Evolutionary conservation across 2,329 filamentous ascomycete species (phyloP).

Genomic region (Fusarium albosuccineum): DNA sequence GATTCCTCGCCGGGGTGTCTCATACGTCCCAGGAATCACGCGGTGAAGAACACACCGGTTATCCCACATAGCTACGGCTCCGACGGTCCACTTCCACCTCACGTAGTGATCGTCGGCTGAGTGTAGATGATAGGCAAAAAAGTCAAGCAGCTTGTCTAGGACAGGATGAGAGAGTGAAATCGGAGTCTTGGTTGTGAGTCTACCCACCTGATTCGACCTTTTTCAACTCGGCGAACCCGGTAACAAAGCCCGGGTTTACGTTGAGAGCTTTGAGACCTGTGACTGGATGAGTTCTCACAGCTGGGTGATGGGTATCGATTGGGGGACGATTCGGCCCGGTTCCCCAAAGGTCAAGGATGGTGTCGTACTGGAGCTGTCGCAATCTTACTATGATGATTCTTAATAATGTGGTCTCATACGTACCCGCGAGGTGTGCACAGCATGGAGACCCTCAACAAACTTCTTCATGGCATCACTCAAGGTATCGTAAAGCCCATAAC

Average conservation of each 20-base stretch:
- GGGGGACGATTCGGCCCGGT: slow-evolving; percentile 52
- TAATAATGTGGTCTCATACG: not conserved
- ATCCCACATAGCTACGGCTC: slow-evolving; percentile 65
- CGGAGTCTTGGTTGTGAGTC: not conserved
- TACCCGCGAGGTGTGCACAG: slow-evolving; percentile 57
- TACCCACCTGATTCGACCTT: slow-evolving; percentile 60
- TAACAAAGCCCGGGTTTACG: slow-evolving; percentile 61
- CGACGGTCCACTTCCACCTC: slow-evolving; percentile 63
- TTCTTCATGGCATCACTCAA: slow-evolving; percentile 58
- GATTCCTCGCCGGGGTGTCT: slow-evolving; percentile 25
- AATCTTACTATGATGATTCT: not conserved
- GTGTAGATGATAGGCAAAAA: slow-evolving; percentile 61
- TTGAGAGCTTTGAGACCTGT: slow-evolving; percentile 61
- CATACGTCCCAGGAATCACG: slow-evolving; percentile 32
- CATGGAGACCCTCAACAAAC: slow-evolving; percentile 59
- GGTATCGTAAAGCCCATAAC: slow-evolving; percentile 60
- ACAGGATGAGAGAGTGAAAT: not conserved
- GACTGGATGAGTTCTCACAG: slow-evolving; percentile 63
- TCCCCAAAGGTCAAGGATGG: slow-evolving; percentile 22
- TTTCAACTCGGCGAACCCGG: slow-evolving; percentile 63
- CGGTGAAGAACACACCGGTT: slow-evolving; percentile 48
- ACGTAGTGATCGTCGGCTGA: slow-evolving; percentile 64
- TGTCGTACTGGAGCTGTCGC: slow-evolving; percentile 20
- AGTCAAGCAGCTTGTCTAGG: slow-evolving; percentile 54
- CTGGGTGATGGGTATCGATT: slow-evolving; percentile 62